Base-by-base conservation (phyloP, 2,329 filamentous ascomycete genomes). In the Fusarium pilosicola region DNA sequence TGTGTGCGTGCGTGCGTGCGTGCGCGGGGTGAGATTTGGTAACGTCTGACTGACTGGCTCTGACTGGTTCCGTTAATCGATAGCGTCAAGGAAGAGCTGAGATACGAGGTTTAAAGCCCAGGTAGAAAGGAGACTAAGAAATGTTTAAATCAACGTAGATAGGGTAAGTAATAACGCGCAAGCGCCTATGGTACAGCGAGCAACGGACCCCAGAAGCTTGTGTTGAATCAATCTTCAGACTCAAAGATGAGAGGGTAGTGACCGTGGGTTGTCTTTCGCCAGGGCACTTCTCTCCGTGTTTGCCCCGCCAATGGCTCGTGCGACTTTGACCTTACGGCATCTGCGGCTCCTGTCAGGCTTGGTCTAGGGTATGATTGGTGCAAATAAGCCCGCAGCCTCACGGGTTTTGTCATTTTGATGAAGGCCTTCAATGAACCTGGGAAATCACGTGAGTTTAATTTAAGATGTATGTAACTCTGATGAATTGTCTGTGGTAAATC, bases 241-340 rank as follows among this genome's bases (percentile, higher is more conserved):
- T 62, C 57, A 72, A 57, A 68, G 62, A 57, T 55, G 20, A 55
- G 36, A 64, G 38, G 30, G 56, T 67, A 26, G 65, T 58, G 65
- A 72, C 44, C 39, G 58, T 48, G 20, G 45, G 20, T 48, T 68
- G 65, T 65, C 67, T 58, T 72, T 66, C 72, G 63, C 41, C 60
- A 57, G 69, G 75, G 44, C 69, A 70, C 49, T 68, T 62, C 56
- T 58, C 65, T 68, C 74, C 68, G 64, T 73, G 67, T 68, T 62
- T 36, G 74, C 75, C 74, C 67, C 65, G 67, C 67, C 65, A 70
- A 59, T 65, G 63, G 68, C 63, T 74, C 68, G 71, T 72, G 71
- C 63, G 57, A 68, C 49, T 30, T 52, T 46, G 54, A 30, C 45
- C 42, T 62, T 67, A 59, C 70, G 73, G 71, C 66, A 63, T 61